A percentile compares a stretch with the other conserved stretches of the same genome.
These are phyloP conservation scores for Yamadazyma kitorensis DNA, from an alignment of 805 yeast species.

Conservation along the genomic window DNA sequence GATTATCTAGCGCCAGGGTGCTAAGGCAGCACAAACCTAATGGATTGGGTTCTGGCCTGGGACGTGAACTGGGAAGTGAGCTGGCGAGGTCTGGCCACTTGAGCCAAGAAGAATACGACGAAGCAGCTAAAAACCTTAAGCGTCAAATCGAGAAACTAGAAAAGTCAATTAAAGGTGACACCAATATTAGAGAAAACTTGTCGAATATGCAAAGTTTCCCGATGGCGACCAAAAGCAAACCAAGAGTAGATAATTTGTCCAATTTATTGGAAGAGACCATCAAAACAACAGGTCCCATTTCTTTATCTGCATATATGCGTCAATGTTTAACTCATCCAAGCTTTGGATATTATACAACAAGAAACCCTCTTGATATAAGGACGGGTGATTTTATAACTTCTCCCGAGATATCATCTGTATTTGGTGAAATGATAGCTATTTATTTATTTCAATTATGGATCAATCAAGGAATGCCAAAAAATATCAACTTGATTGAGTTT, in stretches of 20 bases:
- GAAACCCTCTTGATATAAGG: constrained; percentile 62
- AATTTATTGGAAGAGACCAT: constrained; percentile 47
- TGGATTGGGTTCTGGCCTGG: neutral
- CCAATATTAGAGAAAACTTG: constrained; percentile 33
- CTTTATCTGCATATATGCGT: constrained; percentile 72
- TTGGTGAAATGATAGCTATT: constrained; percentile 80
- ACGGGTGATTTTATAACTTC: constrained; percentile 80
- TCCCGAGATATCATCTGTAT: constrained; percentile 83
- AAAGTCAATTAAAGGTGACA: constrained; percentile 35
- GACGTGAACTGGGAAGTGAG: neutral
- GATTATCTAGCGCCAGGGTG: no score
- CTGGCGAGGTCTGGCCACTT: constrained; percentile 15
- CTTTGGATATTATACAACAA: constrained; percentile 74
- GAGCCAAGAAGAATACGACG: constrained; percentile 37
- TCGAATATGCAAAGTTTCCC: constrained; percentile 39
- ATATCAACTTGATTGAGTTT: constrained; percentile 62
- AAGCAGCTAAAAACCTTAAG: constrained; percentile 32
- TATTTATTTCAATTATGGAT: constrained; percentile 65
- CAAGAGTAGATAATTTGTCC: constrained; percentile 23
- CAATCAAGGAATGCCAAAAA: constrained; percentile 49
- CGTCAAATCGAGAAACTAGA: constrained; percentile 32
- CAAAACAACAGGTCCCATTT: constrained; percentile 71
- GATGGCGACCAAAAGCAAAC: constrained; percentile 13
- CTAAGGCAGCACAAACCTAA: no score
- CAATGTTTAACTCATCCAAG: constrained; percentile 78